Conservation (phyloP, 768 basidiomycete genomes). For the Leccinellum albellum region DNA sequence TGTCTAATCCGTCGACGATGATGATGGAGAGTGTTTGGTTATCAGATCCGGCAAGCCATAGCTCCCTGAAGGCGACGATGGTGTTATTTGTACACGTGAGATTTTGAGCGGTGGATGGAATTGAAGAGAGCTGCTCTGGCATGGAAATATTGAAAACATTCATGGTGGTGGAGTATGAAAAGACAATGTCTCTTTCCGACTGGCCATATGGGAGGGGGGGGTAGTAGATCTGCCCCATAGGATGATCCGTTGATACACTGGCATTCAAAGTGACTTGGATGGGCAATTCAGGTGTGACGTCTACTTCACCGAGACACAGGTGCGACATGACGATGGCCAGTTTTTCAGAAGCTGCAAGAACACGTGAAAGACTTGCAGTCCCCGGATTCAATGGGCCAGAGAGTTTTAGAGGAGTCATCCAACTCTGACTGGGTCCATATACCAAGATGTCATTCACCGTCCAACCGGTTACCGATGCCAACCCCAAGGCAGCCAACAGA, state of each 20-base stretch:
- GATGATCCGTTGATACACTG: neutral
- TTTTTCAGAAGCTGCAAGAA: neutral
- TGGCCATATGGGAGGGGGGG: neutral
- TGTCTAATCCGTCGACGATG: neutral
- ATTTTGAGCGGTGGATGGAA: constrained; percentile 1
- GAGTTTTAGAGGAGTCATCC: neutral
- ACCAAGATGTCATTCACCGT: neutral
- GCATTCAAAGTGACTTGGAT: neutral
- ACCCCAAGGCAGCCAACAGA: neutral
- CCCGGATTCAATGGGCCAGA: neutral
- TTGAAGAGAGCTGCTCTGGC: neutral
- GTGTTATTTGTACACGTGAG: neutral
- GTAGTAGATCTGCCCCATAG: neutral
- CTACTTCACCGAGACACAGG: neutral
- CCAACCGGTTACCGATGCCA: neutral
- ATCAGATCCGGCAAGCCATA: neutral
- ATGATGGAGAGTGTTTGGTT: neutral
- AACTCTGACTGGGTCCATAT: neutral
- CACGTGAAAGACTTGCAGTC: neutral
- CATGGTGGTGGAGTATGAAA: neutral
- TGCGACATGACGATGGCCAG: neutral
- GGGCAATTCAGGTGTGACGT: neutral
- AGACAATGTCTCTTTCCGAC: neutral
- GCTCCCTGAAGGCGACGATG: neutral
- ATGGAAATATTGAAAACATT: constrained; percentile 4